Percentiles rank a stretch among this genome's conserved stretches.
phyloP scores from a whole-genome alignment of 805 yeast species.

The Kazachstania kunashirensis region DNA sequence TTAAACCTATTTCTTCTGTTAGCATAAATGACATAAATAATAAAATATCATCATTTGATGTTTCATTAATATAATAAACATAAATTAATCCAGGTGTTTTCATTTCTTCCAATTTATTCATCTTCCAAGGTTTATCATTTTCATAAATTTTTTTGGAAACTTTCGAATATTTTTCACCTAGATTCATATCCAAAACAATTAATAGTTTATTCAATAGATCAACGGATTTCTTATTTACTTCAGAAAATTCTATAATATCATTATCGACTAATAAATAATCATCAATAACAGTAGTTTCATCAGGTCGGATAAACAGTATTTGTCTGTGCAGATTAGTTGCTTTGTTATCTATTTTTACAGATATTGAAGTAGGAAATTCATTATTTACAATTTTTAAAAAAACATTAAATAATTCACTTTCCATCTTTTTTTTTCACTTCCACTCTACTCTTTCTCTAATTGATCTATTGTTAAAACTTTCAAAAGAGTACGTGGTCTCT shows the following conservation, averaged over 20 bases:
- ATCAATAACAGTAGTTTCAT: background rate
- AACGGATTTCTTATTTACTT: background rate
- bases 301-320: slow-evolving; percentile 3
- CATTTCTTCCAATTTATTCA: slow-evolving; percentile 25
- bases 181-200: slow-evolving; percentile 15
- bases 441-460: no score
- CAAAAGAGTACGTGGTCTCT: no score
- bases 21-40: slow-evolving; percentile 22
- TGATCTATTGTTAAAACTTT: no score
- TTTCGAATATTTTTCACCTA: slow-evolving; percentile 17
- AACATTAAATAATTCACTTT: background rate
- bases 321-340: background rate
- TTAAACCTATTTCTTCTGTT: slow-evolving; percentile 19
- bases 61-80: slow-evolving; percentile 14
- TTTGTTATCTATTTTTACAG: background rate
- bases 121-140: slow-evolving; percentile 18
- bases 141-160: slow-evolving; percentile 14
- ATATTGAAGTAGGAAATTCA: slow-evolving; percentile 2
- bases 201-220: slow-evolving; percentile 5
- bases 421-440: no score
- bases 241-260: background rate
- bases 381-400: slow-evolving; percentile 2
- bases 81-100: slow-evolving; percentile 18
- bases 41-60: slow-evolving; percentile 1
- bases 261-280: background rate